A percentile compares a stretch with the other conserved stretches of the same genome.
phyloP scores from a whole-genome alignment of 306 rosid species.

The Albizia julibrissin region DNA sequence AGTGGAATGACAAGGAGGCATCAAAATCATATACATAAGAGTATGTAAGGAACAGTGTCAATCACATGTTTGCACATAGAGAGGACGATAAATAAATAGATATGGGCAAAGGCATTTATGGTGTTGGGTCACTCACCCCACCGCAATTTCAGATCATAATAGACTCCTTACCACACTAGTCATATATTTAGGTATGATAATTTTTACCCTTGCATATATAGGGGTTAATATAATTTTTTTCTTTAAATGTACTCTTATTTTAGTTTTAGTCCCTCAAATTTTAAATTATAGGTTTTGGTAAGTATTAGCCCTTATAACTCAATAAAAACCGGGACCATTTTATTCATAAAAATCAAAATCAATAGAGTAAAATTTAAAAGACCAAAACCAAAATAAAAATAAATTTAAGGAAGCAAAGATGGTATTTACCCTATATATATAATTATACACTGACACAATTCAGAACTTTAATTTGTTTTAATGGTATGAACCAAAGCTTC shows the following conservation, averaged over 20 bases:
- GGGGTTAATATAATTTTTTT: no score
- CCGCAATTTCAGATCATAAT: neutral
- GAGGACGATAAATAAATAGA: neutral
- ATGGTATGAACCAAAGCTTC: neutral
- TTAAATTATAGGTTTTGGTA: no score
- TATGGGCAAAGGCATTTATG: slow-evolving; percentile 16
- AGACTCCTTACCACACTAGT: neutral
- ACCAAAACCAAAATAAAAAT: no score
- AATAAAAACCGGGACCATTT: no score
- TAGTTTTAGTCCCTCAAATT: no score
- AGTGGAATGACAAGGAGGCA: neutral
- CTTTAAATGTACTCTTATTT: no score
- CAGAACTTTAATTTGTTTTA: neutral
- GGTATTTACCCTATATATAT: no score
- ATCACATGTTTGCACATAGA: neutral
- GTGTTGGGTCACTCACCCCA: neutral
- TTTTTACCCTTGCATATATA: no score
- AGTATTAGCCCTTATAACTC: no score
- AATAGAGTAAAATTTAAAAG: rapidly evolving
- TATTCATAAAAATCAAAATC: rapidly evolving
- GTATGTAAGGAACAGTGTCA: neutral
- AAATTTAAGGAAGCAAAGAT: no score
- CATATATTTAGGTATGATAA: no score
- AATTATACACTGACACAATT: neutral
- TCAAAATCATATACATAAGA: neutral